phyloP scores from a whole-genome alignment of 345 rosid genomes.

The Kandelia obovata region DNA sequence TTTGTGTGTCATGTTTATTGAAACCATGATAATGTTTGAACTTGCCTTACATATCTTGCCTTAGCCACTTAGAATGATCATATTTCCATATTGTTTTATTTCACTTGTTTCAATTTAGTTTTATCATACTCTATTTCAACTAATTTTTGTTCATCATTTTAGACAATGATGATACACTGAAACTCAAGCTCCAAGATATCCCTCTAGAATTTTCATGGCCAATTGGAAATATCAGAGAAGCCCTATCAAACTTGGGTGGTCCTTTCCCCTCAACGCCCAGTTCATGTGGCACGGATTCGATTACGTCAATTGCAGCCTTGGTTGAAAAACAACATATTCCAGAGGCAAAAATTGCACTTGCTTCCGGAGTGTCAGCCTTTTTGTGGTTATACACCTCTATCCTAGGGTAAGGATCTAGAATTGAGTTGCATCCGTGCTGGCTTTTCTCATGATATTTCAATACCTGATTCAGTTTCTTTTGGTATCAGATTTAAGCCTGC shows the following conservation, averaged over 20 bases:
- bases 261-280: conserved; percentile 48
- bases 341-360: conserved; percentile 58
- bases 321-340: conserved; percentile 72
- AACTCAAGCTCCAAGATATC: conserved; percentile 56
- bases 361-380: conserved; percentile 74
- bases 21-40: neutral
- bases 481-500: conserved; percentile 72
- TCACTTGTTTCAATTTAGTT: neutral
- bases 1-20: neutral
- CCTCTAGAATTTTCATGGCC: conserved; percentile 79
- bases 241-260: conserved; percentile 40
- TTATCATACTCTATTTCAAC: neutral
- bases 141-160: conserved; percentile 13
- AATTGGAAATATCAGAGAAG: conserved; percentile 52
- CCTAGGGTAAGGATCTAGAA: conserved; percentile 51
- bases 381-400: conserved; percentile 86
- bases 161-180: conserved; percentile 56
- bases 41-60: no score
- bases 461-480: conserved; percentile 18
- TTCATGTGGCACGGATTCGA: conserved; percentile 48
- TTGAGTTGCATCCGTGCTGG: neutral
- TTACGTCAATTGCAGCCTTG: conserved; percentile 47
- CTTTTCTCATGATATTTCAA: neutral
- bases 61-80: neutral
- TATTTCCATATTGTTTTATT: neutral